Percentiles rank a stretch among this genome's conserved stretches.
These are phyloP conservation scores for Laetiporus sulphureus DNA, from an alignment of 1,284 basidiomycete genomes.

Conservation along the genomic window DNA sequence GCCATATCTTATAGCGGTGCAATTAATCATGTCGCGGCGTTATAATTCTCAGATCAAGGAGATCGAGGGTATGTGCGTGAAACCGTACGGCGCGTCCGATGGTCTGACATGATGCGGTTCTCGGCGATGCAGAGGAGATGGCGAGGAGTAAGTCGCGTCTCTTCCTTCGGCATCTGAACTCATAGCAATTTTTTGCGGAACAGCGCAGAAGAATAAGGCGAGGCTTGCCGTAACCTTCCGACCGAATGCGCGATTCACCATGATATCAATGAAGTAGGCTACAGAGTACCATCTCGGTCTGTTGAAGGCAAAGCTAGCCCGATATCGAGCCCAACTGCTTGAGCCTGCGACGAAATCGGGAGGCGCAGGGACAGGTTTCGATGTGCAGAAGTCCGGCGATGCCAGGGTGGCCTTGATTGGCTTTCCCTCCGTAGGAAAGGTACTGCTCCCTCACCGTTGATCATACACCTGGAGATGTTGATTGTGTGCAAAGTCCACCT, in stretches of 20 bases:
- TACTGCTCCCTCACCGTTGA: constrained; percentile 17
- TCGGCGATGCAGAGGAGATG: constrained; percentile 75
- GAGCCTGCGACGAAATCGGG: constrained; percentile 82
- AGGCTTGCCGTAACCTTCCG: too few relatives aligned
- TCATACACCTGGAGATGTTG: background rate
- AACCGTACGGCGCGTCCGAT: background rate
- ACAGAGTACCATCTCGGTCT: constrained; percentile 89
- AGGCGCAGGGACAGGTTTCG: constrained; percentile 82
- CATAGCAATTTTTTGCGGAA: constrained; percentile 7
- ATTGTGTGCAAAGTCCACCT: constrained; percentile 63
- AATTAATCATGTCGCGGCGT: too few relatives aligned
- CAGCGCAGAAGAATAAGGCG: constrained; percentile 91
- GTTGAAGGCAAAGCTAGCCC: constrained; percentile 87
- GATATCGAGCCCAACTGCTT: constrained; percentile 85
- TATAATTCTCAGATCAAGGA: constrained; percentile 68
- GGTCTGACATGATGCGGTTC: background rate
- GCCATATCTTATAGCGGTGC: too few relatives aligned
- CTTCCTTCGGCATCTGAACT: constrained; percentile 3
- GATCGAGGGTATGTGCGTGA: constrained; percentile 74
- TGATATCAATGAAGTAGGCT: constrained; percentile 70
- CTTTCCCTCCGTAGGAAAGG: constrained; percentile 93
- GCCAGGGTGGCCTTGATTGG: constrained; percentile 92
- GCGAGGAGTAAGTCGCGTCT: constrained; percentile 66
- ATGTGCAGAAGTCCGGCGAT: constrained; percentile 93
- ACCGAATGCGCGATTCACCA: too few relatives aligned